Evolutionary conservation across 1,284 basidiomycete genomes (phyloP), one percentile per base, ranked within the genome.

Genomic region (Puccinia brachypodii): DNA sequence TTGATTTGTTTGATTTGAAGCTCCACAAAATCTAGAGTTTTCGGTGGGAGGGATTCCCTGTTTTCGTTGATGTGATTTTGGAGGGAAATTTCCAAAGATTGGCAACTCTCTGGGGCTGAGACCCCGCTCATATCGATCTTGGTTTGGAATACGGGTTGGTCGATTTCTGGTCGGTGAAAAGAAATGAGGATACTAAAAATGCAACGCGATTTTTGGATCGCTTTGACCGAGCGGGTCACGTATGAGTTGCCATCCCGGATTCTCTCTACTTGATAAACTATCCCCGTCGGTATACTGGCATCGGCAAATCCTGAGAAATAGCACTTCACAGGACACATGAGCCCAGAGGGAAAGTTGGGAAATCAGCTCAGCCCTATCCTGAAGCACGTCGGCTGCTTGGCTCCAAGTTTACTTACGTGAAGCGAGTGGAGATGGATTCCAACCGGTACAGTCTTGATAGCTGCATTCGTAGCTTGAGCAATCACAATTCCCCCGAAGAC

Each of bases 151-250:
- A 87, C 86, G 3, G 91, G 91, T 85, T 94, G 92, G 88, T 90
- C 90, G 0, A 91, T 90, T 86, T 95, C 93, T 0, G 93, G 92
- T 50, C 89, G 88, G 83, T 95, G 92, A 88, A 95, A 97, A 0
- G 94, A 96, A 85, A 93, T 94, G 83, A 93, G 88, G 86, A 96
- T 89, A 79, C 93, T 90, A 87, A 96, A 97, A 83, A 97, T 90
- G 62, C 90, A 89, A 68, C 89, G 88, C 50, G 93, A 93, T 73
- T 90, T 90, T 86, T 98, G 95, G 42, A 89, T 88, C 0, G 92
- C 92, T 85, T 91, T 91, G 82, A 95, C 93, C 3, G 91, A 89
- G 75, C 91, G 91, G 28, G 93, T 92, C 58, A 89, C 88, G 85
- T 93, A 94, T 25, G 91, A 91, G 42, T 89, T 89, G 44, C 93